A percentile compares a stretch with the other conserved stretches of the same genome.
Evolutionary conservation across 2,329 filamentous ascomycete genomes (phyloP).

Genomic region (Thelonectria olida): DNA sequence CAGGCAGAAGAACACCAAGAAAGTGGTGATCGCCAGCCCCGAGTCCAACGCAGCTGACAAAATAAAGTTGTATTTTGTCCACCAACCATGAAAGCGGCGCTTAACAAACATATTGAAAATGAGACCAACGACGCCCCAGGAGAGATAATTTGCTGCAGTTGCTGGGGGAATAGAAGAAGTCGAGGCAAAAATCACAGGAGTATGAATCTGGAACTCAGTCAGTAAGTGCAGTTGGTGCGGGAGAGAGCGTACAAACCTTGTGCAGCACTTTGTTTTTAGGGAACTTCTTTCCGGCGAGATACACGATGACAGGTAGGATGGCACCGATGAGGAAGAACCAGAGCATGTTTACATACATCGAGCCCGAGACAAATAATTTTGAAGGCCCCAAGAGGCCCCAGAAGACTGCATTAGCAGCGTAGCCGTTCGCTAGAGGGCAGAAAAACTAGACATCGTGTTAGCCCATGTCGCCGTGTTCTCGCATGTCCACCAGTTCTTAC

Average conservation of each 20-base stretch:
- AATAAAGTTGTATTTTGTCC: conserved; percentile 45
- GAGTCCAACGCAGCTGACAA: conserved; percentile 45
- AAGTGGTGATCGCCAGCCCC: conserved; percentile 42
- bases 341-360: conserved; percentile 11
- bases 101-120: conserved; percentile 41
- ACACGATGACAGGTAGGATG: conserved; percentile 4
- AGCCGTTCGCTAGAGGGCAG: background rate
- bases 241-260: too few relatives aligned
- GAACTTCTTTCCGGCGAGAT: background rate
- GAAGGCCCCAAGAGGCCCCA: conserved; percentile 66
- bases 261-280: conserved; percentile 1
- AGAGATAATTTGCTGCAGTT: conserved; percentile 45
- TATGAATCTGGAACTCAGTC: conserved; percentile 7
- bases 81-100: conserved; percentile 39
- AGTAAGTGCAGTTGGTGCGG: too few relatives aligned
- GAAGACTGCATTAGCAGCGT: conserved; percentile 20
- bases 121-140: conserved; percentile 43
- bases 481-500: background rate
- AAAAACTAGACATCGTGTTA: too few relatives aligned
- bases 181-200: conserved; percentile 1
- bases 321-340: conserved; percentile 20
- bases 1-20: conserved; percentile 47
- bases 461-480: too few relatives aligned
- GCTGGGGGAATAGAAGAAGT: conserved; percentile 40
- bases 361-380: conserved; percentile 12